Conservation (phyloP, 805 yeast species). For the Wickerhamiella occidentalis region DNA sequence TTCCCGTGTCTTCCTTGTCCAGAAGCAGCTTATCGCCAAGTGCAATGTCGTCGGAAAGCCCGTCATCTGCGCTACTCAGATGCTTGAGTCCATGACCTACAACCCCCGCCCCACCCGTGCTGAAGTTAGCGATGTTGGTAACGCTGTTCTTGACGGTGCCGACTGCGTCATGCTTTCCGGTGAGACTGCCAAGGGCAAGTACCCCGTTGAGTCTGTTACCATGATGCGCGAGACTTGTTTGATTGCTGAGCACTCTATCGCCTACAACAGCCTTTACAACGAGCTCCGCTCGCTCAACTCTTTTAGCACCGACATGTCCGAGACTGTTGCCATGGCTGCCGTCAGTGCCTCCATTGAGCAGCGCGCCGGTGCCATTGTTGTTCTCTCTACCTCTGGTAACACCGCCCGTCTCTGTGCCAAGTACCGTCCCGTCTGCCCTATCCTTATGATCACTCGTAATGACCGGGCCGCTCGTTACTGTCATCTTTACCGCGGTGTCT, state of each 20-base stretch:
- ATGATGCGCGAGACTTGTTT: slow-evolving; percentile 98
- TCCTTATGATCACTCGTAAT: slow-evolving; percentile 96
- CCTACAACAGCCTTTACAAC: slow-evolving; percentile 69
- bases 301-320: slow-evolving; percentile 85
- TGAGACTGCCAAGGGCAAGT: slow-evolving; percentile 99
- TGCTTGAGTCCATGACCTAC: slow-evolving; percentile 98
- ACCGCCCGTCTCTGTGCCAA: slow-evolving; percentile 94
- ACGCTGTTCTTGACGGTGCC: slow-evolving; percentile 97
- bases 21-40: slow-evolving; percentile 97
- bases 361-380: slow-evolving; percentile 92
- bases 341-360: slow-evolving; percentile 95
- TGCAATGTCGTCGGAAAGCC: slow-evolving; percentile 99
- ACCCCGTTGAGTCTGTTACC: slow-evolving; percentile 93
- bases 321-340: slow-evolving; percentile 95
- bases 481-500: slow-evolving; percentile 96
- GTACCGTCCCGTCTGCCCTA: slow-evolving; percentile 96
- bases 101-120: slow-evolving; percentile 99
- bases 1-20: slow-evolving; percentile 95
- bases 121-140: slow-evolving; percentile 98
- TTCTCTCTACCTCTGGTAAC: slow-evolving; percentile 86
- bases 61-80: slow-evolving; percentile 98
- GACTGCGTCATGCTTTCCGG: slow-evolving; percentile 99
- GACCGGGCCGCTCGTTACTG: slow-evolving; percentile 84
- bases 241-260: slow-evolving; percentile 93
- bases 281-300: slow-evolving; percentile 77